Conservation (phyloP, 768 basidiomycete genomes). For the Tylopilus balloui region DNA sequence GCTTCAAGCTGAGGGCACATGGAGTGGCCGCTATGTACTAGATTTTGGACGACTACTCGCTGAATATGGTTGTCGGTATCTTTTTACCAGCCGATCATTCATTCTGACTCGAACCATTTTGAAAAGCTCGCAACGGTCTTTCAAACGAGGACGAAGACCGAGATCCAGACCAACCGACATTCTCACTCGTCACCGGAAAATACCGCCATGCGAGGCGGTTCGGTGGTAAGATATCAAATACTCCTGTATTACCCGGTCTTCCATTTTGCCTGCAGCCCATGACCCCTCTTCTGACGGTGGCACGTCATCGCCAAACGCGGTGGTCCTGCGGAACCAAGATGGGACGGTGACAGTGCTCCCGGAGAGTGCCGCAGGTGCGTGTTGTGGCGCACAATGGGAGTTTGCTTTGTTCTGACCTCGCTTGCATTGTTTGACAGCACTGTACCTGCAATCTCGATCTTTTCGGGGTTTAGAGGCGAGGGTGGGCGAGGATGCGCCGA, state of each 20-base stretch:
- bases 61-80: slow-evolving; percentile 24
- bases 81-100: not conserved
- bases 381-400: slow-evolving; percentile 28
- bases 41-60: slow-evolving; percentile 64
- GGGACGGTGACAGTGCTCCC: slow-evolving; percentile 47
- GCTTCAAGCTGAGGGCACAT: slow-evolving; percentile 61
- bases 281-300: slow-evolving; percentile 16
- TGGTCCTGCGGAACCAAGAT: slow-evolving; percentile 65
- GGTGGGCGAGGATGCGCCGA: slow-evolving; percentile 73
- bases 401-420: slow-evolving; percentile 1
- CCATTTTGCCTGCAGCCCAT: slow-evolving; percentile 9
- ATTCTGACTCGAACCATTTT: not conserved
- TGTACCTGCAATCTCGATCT: slow-evolving; percentile 65
- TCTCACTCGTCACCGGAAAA: slow-evolving; percentile 82
- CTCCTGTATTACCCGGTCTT: not conserved
- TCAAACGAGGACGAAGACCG: slow-evolving; percentile 34
- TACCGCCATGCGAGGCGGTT: slow-evolving; percentile 77
- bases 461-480: slow-evolving; percentile 81
- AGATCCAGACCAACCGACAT: slow-evolving; percentile 71
- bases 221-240: slow-evolving; percentile 32
- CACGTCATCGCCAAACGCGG: slow-evolving; percentile 33
- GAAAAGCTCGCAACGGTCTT: slow-evolving; percentile 5
- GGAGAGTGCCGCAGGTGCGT: slow-evolving; percentile 66
- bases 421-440: slow-evolving; percentile 40
- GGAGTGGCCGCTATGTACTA: slow-evolving; percentile 76